These are phyloP conservation scores for Ustilago tritici DNA, from an alignment of 1,284 basidiomycete genomes.

Conservation along the genomic window DNA sequence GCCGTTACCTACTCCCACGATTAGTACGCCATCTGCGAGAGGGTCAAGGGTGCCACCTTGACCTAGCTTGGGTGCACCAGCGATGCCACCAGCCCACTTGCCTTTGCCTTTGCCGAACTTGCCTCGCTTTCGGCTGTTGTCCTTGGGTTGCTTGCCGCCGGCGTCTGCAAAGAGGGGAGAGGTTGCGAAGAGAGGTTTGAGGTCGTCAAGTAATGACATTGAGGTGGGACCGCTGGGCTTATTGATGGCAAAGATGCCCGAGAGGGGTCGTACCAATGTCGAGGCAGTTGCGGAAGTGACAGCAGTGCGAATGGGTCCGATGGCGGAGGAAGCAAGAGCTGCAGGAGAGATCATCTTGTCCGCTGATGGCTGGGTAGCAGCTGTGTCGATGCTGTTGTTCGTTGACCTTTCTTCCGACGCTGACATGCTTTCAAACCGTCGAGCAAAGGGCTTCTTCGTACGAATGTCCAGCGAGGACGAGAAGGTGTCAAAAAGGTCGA, in stretches of 20 bases:
- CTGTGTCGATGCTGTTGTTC: conserved; percentile 9
- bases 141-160: conserved; percentile 72
- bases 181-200: conserved; percentile 82
- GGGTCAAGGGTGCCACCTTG: conserved; percentile 97
- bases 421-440: conserved; percentile 18
- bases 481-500: conserved; percentile 19
- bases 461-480: neutral
- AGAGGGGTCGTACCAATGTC: conserved; percentile 74
- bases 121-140: conserved; percentile 51
- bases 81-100: conserved; percentile 52
- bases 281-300: conserved; percentile 31
- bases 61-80: conserved; percentile 77
- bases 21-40: conserved; percentile 88
- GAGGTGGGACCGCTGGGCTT: conserved; percentile 90
- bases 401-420: neutral
- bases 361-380: neutral
- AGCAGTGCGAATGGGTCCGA: conserved; percentile 28
- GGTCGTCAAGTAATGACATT: conserved; percentile 87
- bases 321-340: conserved; percentile 21
- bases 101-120: conserved; percentile 43
- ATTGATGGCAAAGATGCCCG: conserved; percentile 82
- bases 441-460: neutral
- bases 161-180: conserved; percentile 79
- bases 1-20: conserved; percentile 88
- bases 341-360: conserved; percentile 20